Conservation (phyloP, 805 yeast genomes). For the Cyberlindnera subsufficiens region DNA sequence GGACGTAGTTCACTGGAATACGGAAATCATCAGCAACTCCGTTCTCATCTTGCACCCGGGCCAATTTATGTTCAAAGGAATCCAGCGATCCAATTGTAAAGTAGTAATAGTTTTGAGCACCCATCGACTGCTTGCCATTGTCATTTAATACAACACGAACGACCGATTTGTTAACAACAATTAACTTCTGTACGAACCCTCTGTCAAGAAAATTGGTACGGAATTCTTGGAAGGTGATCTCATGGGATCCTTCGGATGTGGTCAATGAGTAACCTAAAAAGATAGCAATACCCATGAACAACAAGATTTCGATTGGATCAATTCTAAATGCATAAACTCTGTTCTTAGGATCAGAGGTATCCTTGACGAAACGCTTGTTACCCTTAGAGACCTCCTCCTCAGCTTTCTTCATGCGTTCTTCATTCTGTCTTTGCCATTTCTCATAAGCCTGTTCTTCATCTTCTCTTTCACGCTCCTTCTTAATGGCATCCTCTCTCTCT, state of each 20-base stretch:
- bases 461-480: slow-evolving; percentile 6
- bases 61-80: slow-evolving; percentile 74
- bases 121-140: slow-evolving; percentile 46
- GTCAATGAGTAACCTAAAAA: slow-evolving; percentile 26
- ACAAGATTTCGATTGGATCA: slow-evolving; percentile 29
- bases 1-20: slow-evolving; percentile 76
- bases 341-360: slow-evolving; percentile 26
- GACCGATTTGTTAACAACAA: slow-evolving; percentile 69
- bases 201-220: slow-evolving; percentile 66
- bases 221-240: slow-evolving; percentile 91
- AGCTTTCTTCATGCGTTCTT: slow-evolving; percentile 12
- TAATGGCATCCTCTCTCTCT: slow-evolving; percentile 7
- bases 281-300: slow-evolving; percentile 26
- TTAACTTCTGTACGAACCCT: slow-evolving; percentile 66
- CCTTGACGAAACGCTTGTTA: slow-evolving; percentile 19
- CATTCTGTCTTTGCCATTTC: slow-evolving; percentile 11
- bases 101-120: slow-evolving; percentile 34
- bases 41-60: slow-evolving; percentile 67
- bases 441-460: slow-evolving; percentile 7
- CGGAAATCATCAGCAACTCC: slow-evolving; percentile 56
- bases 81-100: slow-evolving; percentile 90
- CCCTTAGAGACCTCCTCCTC: slow-evolving; percentile 11
- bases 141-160: slow-evolving; percentile 70
- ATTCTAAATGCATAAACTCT: slow-evolving; percentile 26
- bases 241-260: slow-evolving; percentile 32